A percentile compares a stretch with the other conserved stretches of the same genome.
These are phyloP conservation scores for Arthroderma sp. DNA, from an alignment of 2,329 filamentous ascomycete genomes.

Conservation along the genomic window DNA sequence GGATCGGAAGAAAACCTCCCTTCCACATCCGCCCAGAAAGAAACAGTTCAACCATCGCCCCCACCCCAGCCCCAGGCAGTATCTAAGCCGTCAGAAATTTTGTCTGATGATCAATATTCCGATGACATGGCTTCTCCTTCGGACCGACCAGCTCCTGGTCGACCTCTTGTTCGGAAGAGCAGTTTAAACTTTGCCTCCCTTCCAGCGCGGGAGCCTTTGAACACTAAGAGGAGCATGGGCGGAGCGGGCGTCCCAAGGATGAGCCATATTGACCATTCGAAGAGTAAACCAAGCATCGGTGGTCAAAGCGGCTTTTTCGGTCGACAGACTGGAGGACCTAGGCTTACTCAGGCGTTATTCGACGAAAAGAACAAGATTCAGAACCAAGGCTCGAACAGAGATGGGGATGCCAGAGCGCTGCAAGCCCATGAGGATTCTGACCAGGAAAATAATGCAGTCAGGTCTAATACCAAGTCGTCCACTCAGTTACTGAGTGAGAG, in stretches of 20 bases:
- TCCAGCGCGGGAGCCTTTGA: conserved; percentile 77
- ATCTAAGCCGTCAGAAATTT: conserved; percentile 1
- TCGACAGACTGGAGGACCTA: conserved; percentile 52
- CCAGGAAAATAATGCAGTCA: conserved; percentile 38
- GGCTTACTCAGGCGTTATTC: conserved; percentile 20
- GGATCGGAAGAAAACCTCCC: not conserved
- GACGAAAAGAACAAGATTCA: conserved; percentile 25
- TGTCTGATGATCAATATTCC: conserved; percentile 23
- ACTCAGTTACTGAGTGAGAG: conserved; percentile 86
- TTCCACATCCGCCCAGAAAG: not conserved
- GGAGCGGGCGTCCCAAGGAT: conserved; percentile 55
- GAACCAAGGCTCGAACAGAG: conserved; percentile 32
- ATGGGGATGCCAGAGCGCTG: conserved; percentile 43
- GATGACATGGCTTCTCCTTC: conserved; percentile 37
- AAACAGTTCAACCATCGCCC: not conserved
- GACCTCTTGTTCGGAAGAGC: conserved; percentile 75
- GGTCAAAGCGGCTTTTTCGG: conserved; percentile 61
- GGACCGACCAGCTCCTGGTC: conserved; percentile 33
- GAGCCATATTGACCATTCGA: conserved; percentile 59
- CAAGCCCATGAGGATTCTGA: conserved; percentile 38
- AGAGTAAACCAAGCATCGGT: conserved; percentile 17
- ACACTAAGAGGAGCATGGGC: conserved; percentile 70
- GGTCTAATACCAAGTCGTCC: conserved; percentile 70
- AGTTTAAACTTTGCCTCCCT: conserved; percentile 89
- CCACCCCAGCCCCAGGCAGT: not conserved